A percentile compares a stretch with the other conserved stretches of the same genome.
These are phyloP conservation scores for Russula griseocarnosa DNA, from an alignment of 768 basidiomycete genomes.

Conservation along the genomic window DNA sequence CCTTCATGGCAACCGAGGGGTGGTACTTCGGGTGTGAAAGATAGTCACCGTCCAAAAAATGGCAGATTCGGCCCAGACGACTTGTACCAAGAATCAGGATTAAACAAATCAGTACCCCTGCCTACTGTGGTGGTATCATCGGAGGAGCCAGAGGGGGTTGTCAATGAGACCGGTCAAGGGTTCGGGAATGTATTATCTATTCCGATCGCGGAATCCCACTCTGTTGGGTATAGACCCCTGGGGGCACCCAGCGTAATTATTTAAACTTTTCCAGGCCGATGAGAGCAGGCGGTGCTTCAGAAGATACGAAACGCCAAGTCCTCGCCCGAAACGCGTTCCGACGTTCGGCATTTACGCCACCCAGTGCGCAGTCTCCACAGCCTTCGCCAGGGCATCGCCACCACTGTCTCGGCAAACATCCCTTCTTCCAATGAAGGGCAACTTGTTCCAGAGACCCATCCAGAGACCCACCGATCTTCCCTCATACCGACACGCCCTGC, in stretches of 20 bases:
- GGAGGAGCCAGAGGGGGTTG: constrained; percentile 34
- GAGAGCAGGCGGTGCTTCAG: constrained; percentile 42
- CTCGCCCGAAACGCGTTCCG: constrained; percentile 57
- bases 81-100: constrained; percentile 20
- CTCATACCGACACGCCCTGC: constrained; percentile 1
- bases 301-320: constrained; percentile 42
- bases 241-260: constrained; percentile 38
- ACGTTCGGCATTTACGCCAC: constrained; percentile 5
- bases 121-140: constrained; percentile 54
- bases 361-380: constrained; percentile 11
- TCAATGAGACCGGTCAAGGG: neutral
- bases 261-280: constrained; percentile 65
- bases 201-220: constrained; percentile 24
- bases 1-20: neutral
- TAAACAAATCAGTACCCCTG: constrained; percentile 31
- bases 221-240: constrained; percentile 40
- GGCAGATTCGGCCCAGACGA: constrained; percentile 27
- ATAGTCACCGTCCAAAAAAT: neutral
- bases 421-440: constrained; percentile 18
- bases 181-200: constrained; percentile 28
- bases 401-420: neutral
- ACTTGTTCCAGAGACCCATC: neutral
- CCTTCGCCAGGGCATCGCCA: constrained; percentile 18
- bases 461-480: constrained; percentile 5
- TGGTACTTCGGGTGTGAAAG: neutral